phyloP scores from a whole-genome alignment of 2,329 filamentous ascomycete genomes.

The Orbilia oligospora region DNA sequence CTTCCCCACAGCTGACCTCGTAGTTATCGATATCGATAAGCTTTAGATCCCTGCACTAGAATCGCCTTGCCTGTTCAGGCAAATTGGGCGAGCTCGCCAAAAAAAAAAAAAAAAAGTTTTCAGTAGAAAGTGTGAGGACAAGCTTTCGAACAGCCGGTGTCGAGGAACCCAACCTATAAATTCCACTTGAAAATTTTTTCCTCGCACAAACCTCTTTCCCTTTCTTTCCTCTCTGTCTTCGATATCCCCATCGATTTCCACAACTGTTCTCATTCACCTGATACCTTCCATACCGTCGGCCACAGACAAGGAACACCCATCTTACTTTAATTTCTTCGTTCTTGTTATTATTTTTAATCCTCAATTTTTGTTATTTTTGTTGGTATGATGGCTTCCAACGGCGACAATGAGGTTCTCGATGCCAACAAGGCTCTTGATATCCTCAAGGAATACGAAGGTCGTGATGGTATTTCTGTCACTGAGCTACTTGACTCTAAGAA shows the following conservation, averaged over 20 bases:
- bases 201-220: conserved; percentile 67
- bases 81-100: conserved; percentile 35
- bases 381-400: conserved; percentile 81
- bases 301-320: conserved; percentile 28
- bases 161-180: conserved; percentile 47
- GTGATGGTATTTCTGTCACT: conserved; percentile 88
- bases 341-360: conserved; percentile 54
- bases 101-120: conserved; percentile 43
- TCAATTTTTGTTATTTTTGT: conserved; percentile 60
- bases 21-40: conserved; percentile 41
- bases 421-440: conserved; percentile 81
- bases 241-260: conserved; percentile 67
- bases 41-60: conserved; percentile 6
- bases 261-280: conserved; percentile 63
- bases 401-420: conserved; percentile 72
- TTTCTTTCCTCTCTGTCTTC: conserved; percentile 70
- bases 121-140: not conserved
- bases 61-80: not conserved
- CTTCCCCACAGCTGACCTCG: conserved; percentile 31
- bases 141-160: conserved; percentile 26
- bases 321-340: conserved; percentile 9
- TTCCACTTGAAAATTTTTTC: conserved; percentile 68
- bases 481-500: conserved; percentile 91
- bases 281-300: conserved; percentile 43
- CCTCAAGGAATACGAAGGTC: conserved; percentile 82